Evolutionary conservation across 495 filamentous ascomycete genomes (phyloP).

Genomic region (Neurospora sp.): DNA sequence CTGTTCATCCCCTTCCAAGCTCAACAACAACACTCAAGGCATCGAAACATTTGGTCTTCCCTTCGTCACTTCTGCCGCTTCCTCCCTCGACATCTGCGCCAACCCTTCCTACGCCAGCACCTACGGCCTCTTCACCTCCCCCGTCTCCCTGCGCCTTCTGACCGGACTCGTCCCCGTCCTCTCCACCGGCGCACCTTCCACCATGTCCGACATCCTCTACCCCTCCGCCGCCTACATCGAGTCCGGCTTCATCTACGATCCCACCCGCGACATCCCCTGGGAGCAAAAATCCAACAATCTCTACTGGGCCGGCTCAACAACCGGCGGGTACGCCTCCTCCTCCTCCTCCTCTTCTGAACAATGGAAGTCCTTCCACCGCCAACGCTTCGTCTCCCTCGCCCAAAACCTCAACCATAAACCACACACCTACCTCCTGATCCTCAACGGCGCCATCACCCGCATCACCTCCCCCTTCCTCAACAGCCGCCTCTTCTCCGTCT

Average conservation of each 20-base stretch:
- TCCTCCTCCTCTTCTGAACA: constrained; percentile 4
- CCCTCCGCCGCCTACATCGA: constrained; percentile 25
- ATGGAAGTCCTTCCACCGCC: constrained; percentile 36
- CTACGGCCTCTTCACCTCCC: constrained; percentile 21
- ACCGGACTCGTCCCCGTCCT: constrained; percentile 26
- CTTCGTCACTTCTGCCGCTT: constrained; percentile 13
- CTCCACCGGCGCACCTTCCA: constrained; percentile 24
- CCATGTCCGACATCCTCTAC: constrained; percentile 30
- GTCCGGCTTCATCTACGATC: constrained; percentile 24
- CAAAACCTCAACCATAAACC: constrained; percentile 20
- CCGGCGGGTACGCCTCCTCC: constrained; percentile 29
- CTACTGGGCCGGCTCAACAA: constrained; percentile 43
- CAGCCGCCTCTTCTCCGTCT: constrained; percentile 2
- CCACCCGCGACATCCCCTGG: constrained; percentile 30
- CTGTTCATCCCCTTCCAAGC: constrained; percentile 2
- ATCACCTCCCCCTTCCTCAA: constrained; percentile 12
- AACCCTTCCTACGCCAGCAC: constrained; percentile 17
- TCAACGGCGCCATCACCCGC: not conserved
- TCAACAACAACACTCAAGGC: not conserved
- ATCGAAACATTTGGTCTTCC: constrained; percentile 15
- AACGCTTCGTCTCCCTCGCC: constrained; percentile 34
- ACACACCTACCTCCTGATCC: constrained; percentile 9
- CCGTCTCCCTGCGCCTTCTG: constrained; percentile 18
- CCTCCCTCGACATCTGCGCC: constrained; percentile 15
- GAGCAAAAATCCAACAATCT: constrained; percentile 28